Evolutionary conservation across 768 basidiomycete species (phyloP), one percentile per base, ranked within the genome.

Genomic region (Boletus rex-veris): DNA sequence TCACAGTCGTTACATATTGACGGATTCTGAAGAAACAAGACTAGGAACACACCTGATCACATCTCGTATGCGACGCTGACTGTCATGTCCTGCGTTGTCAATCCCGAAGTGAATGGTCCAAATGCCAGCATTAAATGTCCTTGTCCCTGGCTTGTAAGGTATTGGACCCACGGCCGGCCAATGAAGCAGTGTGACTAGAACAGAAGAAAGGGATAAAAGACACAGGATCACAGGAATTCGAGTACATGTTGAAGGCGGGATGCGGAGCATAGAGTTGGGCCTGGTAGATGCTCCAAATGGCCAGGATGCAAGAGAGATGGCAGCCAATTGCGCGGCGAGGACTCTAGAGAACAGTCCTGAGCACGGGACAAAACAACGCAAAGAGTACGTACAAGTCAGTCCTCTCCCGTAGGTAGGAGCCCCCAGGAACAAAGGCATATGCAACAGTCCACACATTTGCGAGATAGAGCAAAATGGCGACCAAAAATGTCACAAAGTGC

Each of bases 31-130:
- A 2, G 3, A 40, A 45, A 37, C 19, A 24, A 21, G 33, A 35
- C 47, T 40, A 33, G 26, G 81, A 69, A 3, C 88, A 85, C 40
- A 80, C 81, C 58, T 89, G 84, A 69, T 92, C 83, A 50, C 57
- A 16, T 70, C 70, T 37, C 70, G 68, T 43, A 70, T 66, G 30
- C 64, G 69, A 35, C 65, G 69, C 37, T 71, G 69, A 48, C 70
- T 71, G 42, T 72, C 69, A 39, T 67, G 64, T n/a, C 71, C 70
- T 26, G 50, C 59, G 16, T 70, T 73, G 50, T 70, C 70, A 18
- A 85, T 74, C 0, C 93, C 93, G 65, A 96, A 96, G 68, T 96
- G 93, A 24, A 96, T 78, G 0, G 93, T 92, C 92, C 92, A 95
- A 28, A 95, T 91, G 4, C 89, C 92, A 5, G 88, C 85, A 18